Base-by-base conservation (phyloP, 2,329 filamentous ascomycete species). In the Orbilia javanica region DNA sequence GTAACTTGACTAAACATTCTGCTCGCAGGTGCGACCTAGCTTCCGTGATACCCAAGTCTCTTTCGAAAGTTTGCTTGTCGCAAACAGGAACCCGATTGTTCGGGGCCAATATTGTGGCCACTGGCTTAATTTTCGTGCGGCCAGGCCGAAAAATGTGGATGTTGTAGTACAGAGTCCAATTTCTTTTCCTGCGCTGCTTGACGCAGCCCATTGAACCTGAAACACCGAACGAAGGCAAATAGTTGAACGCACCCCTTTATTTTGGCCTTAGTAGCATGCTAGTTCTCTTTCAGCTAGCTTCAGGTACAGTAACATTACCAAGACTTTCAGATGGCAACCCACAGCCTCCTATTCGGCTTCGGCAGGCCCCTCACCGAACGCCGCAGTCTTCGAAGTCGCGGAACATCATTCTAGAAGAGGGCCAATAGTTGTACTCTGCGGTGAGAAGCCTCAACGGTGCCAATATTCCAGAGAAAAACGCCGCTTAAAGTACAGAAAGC, bases 171-270 rank as follows among this genome's bases (percentile, higher is more conserved):
- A 55, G 53, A 55, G 20, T 53, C 52, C 66, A 77, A 71, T 70
- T 70, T 77, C 73, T 66, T 77, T 77, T 77, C 60, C 67, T 74
- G 70, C 60, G 69, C 50, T 48, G 69, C 70, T 71, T 70, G 73
- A 70, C 73, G 66, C 73, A 77, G 60, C 73, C 73, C 73, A 63
- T 63, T 60, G 73, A 76, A 71, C 66, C 66, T 77, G 73, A 77
- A 77, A 77, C 73, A 77, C 73, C 66, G 73, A 77, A 52, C 73
- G 73, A 71, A 77, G 66, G 73, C 73, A 77, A 77, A 77, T 67
- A 60, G 73, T 62, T 77, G 73, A 77, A 71, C 66, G 66, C 66
- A 77, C 57, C 70, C 70, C 73, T 77, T 77, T 77, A 71, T 77
- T 77, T 71, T 71, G 65, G 36, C 27, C 44, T 50, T 34, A 36